Evolutionary conservation across 768 basidiomycete species (phyloP), one percentile per base, ranked within the genome.

Genomic region (Amanita molliuscula): DNA sequence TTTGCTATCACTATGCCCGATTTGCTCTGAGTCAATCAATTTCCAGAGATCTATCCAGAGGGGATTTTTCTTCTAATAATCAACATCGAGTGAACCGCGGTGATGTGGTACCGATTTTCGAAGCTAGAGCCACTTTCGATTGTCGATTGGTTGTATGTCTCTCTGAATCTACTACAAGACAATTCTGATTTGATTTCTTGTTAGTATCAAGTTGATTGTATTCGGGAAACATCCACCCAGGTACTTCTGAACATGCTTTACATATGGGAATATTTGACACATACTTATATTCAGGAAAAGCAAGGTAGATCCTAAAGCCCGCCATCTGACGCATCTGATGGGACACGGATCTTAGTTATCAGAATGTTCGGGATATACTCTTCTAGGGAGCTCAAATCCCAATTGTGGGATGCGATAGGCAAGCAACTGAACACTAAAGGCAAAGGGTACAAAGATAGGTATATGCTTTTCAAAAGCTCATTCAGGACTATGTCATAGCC

Each of bases 31-130:
- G 31, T 11, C 15, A 41, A 44, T 20, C 9, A 8, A 16, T n/a
- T 44, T 31, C 6, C 40, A 86, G 84, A 58, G 79, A 86, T 53
- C 69, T 88, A 9, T 87, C 84, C 0, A 72, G 75, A 3, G 84
- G 84, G 0, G 75, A 79, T 50, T 85, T 87, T 56, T 84, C 84
- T 1, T 68, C 70, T 9, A 78, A 81, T 50, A 86, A 85, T 53
- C 81, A 85, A 55, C 82, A 82, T 60, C 63, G 73, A 6, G 64
- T 85, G 10, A 77, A 68, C 18, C 71, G 72, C 0, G 63, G 67
- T 10, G 60, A 62, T 11, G 73, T 73, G 0, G 61, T 85, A 2
- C 80, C 83, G 0, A 72, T 86, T 8, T 85, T 72, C 47, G 82
- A 84, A 58, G 84, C 84, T 0, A 84, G 82, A 59, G 78, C 84